phyloP scores from a whole-genome alignment of 768 basidiomycete species.

The Xerocomellus amylosporus region DNA sequence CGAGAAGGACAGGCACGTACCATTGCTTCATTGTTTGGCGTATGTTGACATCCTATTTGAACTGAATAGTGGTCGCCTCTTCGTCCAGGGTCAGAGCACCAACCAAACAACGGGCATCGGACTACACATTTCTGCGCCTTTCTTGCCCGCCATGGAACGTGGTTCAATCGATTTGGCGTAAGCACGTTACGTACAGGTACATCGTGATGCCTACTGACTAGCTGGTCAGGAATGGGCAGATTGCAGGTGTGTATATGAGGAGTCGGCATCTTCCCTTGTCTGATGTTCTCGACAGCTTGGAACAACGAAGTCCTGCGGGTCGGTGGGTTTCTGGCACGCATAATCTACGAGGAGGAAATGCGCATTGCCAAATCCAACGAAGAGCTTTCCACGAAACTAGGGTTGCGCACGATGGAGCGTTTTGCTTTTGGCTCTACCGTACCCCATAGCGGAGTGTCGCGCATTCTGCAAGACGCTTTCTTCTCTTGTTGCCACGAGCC shows the following conservation, averaged over 20 bases:
- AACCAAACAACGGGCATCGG: constrained; percentile 83
- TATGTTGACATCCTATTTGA: background rate
- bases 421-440: constrained; percentile 56
- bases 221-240: constrained; percentile 69
- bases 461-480: constrained; percentile 13
- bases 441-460: constrained; percentile 30
- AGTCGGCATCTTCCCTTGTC: background rate
- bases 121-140: constrained; percentile 67
- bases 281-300: constrained; percentile 54
- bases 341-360: constrained; percentile 84
- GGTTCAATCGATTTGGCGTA: constrained; percentile 87
- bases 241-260: constrained; percentile 53
- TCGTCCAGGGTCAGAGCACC: constrained; percentile 75
- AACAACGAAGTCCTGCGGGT: constrained; percentile 84
- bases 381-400: constrained; percentile 20
- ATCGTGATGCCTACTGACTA: background rate
- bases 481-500: constrained; percentile 2
- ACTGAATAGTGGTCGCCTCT: constrained; percentile 10
- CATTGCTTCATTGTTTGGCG: background rate
- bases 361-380: background rate
- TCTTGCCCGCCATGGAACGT: constrained; percentile 93
- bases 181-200: constrained; percentile 22
- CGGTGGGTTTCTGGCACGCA: constrained; percentile 76
- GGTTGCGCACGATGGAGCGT: constrained; percentile 75
- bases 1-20: background rate